phyloP scores from a whole-genome alignment of 441 rosid genomes.

The Cnidoscolus chayamansa region DNA sequence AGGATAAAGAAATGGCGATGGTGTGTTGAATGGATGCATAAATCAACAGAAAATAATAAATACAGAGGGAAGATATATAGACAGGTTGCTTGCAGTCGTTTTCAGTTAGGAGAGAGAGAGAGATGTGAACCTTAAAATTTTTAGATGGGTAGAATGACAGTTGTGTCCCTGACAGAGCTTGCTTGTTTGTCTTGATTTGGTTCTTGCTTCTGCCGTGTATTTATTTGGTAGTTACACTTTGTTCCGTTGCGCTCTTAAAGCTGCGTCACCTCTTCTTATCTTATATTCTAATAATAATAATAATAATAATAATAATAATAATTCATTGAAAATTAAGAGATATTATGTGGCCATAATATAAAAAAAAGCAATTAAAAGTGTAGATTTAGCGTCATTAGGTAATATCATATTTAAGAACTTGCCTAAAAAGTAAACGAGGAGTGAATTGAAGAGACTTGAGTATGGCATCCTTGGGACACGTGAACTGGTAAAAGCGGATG shows the following conservation, averaged over 20 bases:
- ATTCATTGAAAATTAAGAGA: too few relatives aligned
- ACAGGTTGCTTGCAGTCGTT: constrained; percentile 80
- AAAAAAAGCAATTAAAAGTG: too few relatives aligned
- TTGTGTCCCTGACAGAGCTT: constrained; percentile 27
- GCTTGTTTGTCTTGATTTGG: constrained; percentile 28
- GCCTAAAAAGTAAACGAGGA: background rate
- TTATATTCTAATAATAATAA: background rate
- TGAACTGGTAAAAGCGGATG: constrained; percentile 20
- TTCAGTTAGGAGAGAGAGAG: constrained; percentile 40
- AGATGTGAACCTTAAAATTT: constrained; percentile 50
- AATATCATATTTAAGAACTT: too few relatives aligned
- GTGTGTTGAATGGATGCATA: constrained; percentile 46
- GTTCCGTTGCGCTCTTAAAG: background rate
- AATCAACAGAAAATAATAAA: constrained; percentile 16
- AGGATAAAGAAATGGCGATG: constrained; percentile 2
- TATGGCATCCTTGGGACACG: constrained; percentile 7
- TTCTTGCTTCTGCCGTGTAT: constrained; percentile 4
- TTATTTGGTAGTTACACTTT: background rate
- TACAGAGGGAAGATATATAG: constrained; percentile 25
- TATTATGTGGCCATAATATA: too few relatives aligned
- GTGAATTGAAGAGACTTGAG: constrained; percentile 1
- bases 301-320: too few relatives aligned
- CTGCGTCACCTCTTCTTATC: background rate
- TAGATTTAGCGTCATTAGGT: too few relatives aligned
- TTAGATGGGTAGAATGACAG: constrained; percentile 25